Evolutionary conservation across 768 basidiomycete genomes (phyloP).

Genomic region (Pulveroboletus sp.): DNA sequence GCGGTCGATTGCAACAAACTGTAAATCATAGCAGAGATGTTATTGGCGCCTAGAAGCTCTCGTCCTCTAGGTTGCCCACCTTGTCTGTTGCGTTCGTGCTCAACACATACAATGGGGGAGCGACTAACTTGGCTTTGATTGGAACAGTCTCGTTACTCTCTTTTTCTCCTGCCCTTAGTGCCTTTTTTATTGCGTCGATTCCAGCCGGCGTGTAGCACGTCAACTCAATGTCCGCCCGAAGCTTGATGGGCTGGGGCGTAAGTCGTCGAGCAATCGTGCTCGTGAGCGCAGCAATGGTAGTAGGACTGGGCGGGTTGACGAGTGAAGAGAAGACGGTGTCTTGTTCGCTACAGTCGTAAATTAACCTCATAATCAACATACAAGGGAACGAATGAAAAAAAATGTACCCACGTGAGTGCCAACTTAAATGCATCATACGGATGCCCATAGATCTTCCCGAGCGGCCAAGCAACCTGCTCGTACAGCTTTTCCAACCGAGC

Average conservation of each 20-base stretch:
- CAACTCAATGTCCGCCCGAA: constrained; percentile 95
- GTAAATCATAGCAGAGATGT: neutral
- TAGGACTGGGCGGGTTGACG: constrained; percentile 47
- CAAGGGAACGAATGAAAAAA: neutral
- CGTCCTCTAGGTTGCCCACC: constrained; percentile 34
- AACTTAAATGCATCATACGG: constrained; percentile 98
- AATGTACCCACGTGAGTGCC: constrained; percentile 71
- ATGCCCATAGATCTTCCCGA: constrained; percentile 89
- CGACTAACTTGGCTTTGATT: constrained; percentile 95
- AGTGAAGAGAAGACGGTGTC: constrained; percentile 80
- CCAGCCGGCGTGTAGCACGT: constrained; percentile 95
- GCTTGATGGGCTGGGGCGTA: constrained; percentile 97
- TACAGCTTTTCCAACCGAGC: constrained; percentile 82
- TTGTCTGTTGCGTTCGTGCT: constrained; percentile 98
- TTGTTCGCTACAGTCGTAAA: constrained; percentile 44
- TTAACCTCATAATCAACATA: constrained; percentile 1
- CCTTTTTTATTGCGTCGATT: constrained; percentile 94
- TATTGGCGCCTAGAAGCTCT: neutral
- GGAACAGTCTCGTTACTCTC: constrained; percentile 87
- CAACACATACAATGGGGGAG: constrained; percentile 93
- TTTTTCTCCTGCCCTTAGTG: constrained; percentile 82
- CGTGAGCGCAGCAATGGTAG: constrained; percentile 60
- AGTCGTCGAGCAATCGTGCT: constrained; percentile 89
- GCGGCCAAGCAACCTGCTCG: constrained; percentile 89
- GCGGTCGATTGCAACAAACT: constrained; percentile 87